Percentiles rank a stretch among this genome's conserved stretches.
phyloP scores from a whole-genome alignment of 2,329 filamentous ascomycete genomes.

The Thielaviopsis ethacetica region DNA sequence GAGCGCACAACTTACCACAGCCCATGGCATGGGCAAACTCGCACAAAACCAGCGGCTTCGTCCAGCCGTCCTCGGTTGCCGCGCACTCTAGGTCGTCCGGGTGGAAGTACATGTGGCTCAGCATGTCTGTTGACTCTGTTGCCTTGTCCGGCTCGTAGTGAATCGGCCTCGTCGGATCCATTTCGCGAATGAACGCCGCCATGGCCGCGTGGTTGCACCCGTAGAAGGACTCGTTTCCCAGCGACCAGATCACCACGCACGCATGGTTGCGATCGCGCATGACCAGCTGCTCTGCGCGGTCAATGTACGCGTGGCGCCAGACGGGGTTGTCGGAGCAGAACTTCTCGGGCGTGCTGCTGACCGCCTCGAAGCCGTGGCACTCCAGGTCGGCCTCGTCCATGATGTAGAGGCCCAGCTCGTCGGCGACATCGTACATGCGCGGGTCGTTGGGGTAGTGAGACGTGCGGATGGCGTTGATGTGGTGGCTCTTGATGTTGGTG shows the following conservation, averaged over 20 bases:
- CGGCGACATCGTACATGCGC: constrained; percentile 42
- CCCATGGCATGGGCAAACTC: constrained; percentile 51
- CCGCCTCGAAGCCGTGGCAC: constrained; percentile 31
- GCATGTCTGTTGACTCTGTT: constrained; percentile 44
- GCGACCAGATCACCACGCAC: constrained; percentile 52
- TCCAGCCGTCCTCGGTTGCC: constrained; percentile 23
- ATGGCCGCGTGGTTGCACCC: constrained; percentile 51
- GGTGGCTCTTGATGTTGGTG: constrained; percentile 49
- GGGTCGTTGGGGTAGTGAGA: constrained; percentile 50
- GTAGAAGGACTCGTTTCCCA: constrained; percentile 58
- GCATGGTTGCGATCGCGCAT: constrained; percentile 43
- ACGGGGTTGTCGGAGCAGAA: constrained; percentile 43
- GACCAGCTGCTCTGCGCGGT: constrained; percentile 48
- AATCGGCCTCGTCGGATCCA: constrained; percentile 40
- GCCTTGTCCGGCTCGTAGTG: constrained; percentile 50
- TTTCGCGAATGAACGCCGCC: constrained; percentile 43
- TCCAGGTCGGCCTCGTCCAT: constrained; percentile 41
- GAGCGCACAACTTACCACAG: not conserved
- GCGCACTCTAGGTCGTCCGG: constrained; percentile 27
- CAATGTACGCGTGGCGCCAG: constrained; percentile 49
- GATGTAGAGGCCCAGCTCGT: constrained; percentile 48
- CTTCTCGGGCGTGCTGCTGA: constrained; percentile 21
- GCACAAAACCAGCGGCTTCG: constrained; percentile 41
- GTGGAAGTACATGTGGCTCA: constrained; percentile 47
- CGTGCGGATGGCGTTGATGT: constrained; percentile 54